Conservation (phyloP, 73 alveolate species). For the Paramecium octaurelia region DNA sequence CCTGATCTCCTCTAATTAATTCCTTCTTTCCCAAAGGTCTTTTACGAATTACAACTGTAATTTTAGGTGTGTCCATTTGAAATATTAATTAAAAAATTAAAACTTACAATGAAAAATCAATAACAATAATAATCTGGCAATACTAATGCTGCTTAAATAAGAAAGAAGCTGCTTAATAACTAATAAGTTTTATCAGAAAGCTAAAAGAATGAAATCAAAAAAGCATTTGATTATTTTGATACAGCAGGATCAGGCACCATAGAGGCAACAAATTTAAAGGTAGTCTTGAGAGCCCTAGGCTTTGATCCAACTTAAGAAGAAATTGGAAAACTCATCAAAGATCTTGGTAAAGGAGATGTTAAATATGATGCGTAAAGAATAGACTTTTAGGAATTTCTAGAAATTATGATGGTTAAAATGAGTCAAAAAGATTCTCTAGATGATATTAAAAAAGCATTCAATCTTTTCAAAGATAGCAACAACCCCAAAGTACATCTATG, state of each 20-base stretch:
- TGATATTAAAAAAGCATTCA: slow-evolving; percentile 89
- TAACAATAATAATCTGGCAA: not conserved
- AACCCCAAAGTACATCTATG: slow-evolving; percentile 61
- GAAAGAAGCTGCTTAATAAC: slow-evolving; percentile 45
- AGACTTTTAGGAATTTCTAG: slow-evolving; percentile 95
- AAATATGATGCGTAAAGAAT: slow-evolving; percentile 88
- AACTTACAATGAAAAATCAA: not conserved
- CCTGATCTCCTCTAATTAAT: slow-evolving; percentile 79
- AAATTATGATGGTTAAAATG: slow-evolving; percentile 96
- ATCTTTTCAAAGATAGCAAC: slow-evolving; percentile 84
- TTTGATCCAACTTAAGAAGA: slow-evolving; percentile 98
- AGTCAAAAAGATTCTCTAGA: slow-evolving; percentile 88
- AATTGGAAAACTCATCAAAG: slow-evolving; percentile 85
- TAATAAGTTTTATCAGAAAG: slow-evolving; percentile 82
- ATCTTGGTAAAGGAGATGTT: slow-evolving; percentile 82
- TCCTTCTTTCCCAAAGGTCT: slow-evolving; percentile 97
- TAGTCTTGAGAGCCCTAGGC: slow-evolving; percentile 96
- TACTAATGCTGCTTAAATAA: not conserved
- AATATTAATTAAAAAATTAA: not conserved
- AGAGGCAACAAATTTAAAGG: slow-evolving; percentile 95
- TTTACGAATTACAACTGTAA: slow-evolving; percentile 97
- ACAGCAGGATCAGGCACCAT: slow-evolving; percentile 97
- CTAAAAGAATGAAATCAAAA: slow-evolving; percentile 94
- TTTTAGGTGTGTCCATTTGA: slow-evolving; percentile 76
- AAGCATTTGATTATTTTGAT: slow-evolving; percentile 97